These are phyloP conservation scores for Amoebophrya sp. DNA, from an alignment of 169 alveolate genomes.

Conservation along the genomic window DNA sequence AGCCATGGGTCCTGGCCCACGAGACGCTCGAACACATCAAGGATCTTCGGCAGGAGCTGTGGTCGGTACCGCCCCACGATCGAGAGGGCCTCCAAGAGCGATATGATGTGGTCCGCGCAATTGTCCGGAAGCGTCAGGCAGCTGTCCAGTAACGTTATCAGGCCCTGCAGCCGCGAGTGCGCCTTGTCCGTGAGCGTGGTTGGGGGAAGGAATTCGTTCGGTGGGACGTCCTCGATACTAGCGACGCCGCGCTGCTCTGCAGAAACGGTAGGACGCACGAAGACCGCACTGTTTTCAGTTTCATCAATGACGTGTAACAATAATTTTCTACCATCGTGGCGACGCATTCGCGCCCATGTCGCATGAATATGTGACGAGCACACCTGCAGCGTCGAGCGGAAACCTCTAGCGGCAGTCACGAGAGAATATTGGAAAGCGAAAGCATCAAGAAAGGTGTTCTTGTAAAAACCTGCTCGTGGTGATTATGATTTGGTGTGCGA, in stretches of 20 bases:
- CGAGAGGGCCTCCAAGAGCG: neutral
- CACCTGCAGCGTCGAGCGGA: too few species aligned
- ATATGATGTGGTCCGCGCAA: neutral
- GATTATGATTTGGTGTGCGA: neutral
- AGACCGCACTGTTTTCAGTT: too few species aligned
- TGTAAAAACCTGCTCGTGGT: neutral
- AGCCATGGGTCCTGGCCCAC: neutral
- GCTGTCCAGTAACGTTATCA: too few species aligned
- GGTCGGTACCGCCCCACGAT: neutral
- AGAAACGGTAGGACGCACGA: neutral
- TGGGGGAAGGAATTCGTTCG: neutral
- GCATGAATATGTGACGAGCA: too few species aligned
- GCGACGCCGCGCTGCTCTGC: neutral
- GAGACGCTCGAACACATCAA: neutral
- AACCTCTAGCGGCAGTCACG: too few species aligned
- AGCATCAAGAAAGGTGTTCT: too few species aligned
- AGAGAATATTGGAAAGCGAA: too few species aligned
- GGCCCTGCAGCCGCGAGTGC: neutral
- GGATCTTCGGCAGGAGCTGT: neutral
- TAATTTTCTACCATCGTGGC: too few species aligned
- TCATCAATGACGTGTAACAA: too few species aligned
- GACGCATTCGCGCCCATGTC: too few species aligned
- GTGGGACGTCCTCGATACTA: neutral
- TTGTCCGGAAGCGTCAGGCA: too few species aligned
- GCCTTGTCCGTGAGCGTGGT: neutral